Evolutionary conservation across 805 yeast genomes (phyloP).

Genomic region (Cyberlindnera japonica): DNA sequence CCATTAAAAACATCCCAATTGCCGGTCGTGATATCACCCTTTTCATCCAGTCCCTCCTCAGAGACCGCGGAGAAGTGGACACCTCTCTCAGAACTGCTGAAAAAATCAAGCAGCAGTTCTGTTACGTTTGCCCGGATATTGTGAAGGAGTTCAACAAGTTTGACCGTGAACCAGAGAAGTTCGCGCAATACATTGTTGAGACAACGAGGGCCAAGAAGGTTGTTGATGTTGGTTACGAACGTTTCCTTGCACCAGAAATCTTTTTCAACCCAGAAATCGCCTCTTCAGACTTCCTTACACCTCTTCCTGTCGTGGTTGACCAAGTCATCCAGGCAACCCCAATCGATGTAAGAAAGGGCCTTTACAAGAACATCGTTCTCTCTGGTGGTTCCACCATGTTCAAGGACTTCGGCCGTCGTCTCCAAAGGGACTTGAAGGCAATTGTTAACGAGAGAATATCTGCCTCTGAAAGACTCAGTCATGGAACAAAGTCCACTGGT

Average conservation of each 20-base stretch:
- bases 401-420: constrained; percentile 94
- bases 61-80: constrained; percentile 96
- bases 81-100: constrained; percentile 95
- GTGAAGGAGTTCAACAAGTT: constrained; percentile 94
- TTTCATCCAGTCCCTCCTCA: constrained; percentile 85
- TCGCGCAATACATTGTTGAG: constrained; percentile 90
- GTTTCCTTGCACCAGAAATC: constrained; percentile 98
- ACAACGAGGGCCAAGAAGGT: constrained; percentile 56
- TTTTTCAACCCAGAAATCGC: constrained; percentile 98
- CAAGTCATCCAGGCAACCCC: constrained; percentile 93
- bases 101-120: constrained; percentile 91
- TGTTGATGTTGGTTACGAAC: constrained; percentile 96
- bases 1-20: constrained; percentile 94
- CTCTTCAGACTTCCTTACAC: constrained; percentile 90
- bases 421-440: constrained; percentile 88
- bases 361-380: constrained; percentile 91
- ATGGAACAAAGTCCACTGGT: constrained; percentile 72
- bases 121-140: constrained; percentile 97
- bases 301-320: constrained; percentile 94
- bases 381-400: constrained; percentile 99
- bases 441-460: constrained; percentile 88
- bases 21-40: constrained; percentile 98
- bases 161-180: constrained; percentile 89
- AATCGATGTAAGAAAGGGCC: constrained; percentile 95
- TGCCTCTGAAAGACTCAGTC: constrained; percentile 67